Conservation (phyloP, 768 basidiomycete species). For the Suillus subaureus region DNA sequence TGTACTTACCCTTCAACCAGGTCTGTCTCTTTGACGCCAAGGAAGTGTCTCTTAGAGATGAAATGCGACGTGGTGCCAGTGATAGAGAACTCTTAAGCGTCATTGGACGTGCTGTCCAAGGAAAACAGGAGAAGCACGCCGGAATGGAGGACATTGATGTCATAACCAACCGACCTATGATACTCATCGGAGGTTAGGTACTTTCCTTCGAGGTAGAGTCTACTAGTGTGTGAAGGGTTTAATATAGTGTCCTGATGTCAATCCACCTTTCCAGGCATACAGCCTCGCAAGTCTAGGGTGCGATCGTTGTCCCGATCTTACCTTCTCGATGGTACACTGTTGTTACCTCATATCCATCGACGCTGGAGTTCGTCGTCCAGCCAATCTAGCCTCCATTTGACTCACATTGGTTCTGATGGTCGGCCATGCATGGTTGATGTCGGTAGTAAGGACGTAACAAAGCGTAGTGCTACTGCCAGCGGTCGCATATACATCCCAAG, state of each 20-base stretch:
- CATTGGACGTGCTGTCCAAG: slow-evolving; percentile 64
- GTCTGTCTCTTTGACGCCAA: slow-evolving; percentile 88
- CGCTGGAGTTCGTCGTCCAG: slow-evolving; percentile 25
- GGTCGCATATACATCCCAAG: slow-evolving; percentile 72
- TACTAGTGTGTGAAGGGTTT: background rate
- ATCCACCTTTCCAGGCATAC: slow-evolving; percentile 12
- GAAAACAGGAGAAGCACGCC: slow-evolving; percentile 81
- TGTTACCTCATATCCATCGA: slow-evolving; percentile 17
- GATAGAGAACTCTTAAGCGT: slow-evolving; percentile 63
- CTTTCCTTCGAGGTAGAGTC: slow-evolving; percentile 25
- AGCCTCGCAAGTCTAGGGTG: slow-evolving; percentile 2
- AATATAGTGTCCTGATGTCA: slow-evolving; percentile 4
- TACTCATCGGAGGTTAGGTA: slow-evolving; percentile 91
- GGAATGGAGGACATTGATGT: slow-evolving; percentile 84
- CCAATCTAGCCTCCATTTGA: slow-evolving; percentile 38
- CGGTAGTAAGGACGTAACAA: slow-evolving; percentile 58
- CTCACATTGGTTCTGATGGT: slow-evolving; percentile 74
- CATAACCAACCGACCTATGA: slow-evolving; percentile 83
- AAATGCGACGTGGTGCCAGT: slow-evolving; percentile 63
- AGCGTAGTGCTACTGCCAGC: slow-evolving; percentile 71
- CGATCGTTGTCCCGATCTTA: slow-evolving; percentile 9
- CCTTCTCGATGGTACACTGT: background rate
- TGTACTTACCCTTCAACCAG: slow-evolving; percentile 37
- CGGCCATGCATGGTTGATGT: slow-evolving; percentile 86
- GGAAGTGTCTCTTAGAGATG: slow-evolving; percentile 80